Evolutionary conservation across 106 monocot genomes (phyloP), one percentile per base, ranked within the genome.

Genomic region (Alisma plantagoaquatica): DNA sequence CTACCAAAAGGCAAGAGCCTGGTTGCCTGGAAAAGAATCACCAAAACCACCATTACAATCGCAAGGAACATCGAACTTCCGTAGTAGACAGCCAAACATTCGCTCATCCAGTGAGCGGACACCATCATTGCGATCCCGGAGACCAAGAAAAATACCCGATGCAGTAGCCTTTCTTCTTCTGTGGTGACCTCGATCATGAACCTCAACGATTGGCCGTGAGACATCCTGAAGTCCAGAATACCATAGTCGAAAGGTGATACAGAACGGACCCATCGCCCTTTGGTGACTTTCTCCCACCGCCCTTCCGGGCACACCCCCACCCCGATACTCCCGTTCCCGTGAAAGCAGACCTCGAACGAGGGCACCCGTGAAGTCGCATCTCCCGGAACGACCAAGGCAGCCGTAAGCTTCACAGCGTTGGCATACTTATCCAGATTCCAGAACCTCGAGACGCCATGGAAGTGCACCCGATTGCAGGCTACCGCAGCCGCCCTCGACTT

Each of bases 21-120:
- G 81, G 81, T 38, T 67, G 87, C 98, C 90, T 98, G 98, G 50
- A 76, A 98, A 42, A 98, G 82, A 28, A 98, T 56, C 31, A 98
- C 70, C 46, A 98, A 41, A 46, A 90, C 67, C 31, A 98, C 82
- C 41, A 98, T 51, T 24, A 98, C 54, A 38, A 98, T 57, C 24
- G 89, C 98, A 26, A 90, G 23, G 3, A 85, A 51, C 90, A 98
- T 90, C 23, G 84, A 81, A 58, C 98, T 69, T 1, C 98, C 82
- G 44, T 98, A 98, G 45, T 82, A 98, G 63, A 98, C 89, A 16
- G 71, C 73, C 18, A 82, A 61, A 33, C 78, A 98, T 46, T 90
- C 66, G 23, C 90, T 90, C 11, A 98, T 65, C 31, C 31, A 22
- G 55, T 54, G 85, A 20, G 90, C 85, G 46, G 56, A 25, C 7